These are phyloP conservation scores for Helenozyma rhizophorensis DNA, from an alignment of 805 yeast species.

Conservation along the genomic window DNA sequence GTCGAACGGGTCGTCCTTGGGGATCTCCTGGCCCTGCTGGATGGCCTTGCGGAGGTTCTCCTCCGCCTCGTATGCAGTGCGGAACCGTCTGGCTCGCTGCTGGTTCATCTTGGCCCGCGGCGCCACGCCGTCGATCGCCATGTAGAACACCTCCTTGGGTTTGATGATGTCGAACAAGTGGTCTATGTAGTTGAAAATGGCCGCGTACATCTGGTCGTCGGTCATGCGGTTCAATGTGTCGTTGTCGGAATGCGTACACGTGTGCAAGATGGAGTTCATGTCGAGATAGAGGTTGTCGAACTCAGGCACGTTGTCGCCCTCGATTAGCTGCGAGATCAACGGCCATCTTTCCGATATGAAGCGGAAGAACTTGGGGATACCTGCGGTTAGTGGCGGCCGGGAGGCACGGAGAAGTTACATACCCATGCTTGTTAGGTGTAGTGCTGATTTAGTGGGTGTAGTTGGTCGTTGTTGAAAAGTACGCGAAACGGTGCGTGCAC, in stretches of 20 bases:
- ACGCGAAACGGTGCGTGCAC: constrained; percentile 3
- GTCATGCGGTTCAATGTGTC: constrained; percentile 60
- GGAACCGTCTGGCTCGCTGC: constrained; percentile 91
- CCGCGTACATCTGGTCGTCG: constrained; percentile 87
- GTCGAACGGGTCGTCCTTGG: constrained; percentile 84
- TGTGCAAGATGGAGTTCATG: constrained; percentile 95
- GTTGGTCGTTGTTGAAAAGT: constrained; percentile 1
- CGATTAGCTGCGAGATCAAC: constrained; percentile 78
- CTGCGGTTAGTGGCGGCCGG: constrained; percentile 30
- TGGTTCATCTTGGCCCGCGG: constrained; percentile 99
- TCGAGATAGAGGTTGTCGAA: constrained; percentile 93
- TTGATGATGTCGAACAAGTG: constrained; percentile 83
- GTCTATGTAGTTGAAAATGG: constrained; percentile 92
- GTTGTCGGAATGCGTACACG: constrained; percentile 80
- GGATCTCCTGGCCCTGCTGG: constrained; percentile 66
- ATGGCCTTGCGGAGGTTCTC: constrained; percentile 69
- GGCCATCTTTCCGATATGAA: constrained; percentile 99
- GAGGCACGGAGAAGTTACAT: constrained; percentile 1
- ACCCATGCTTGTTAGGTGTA: constrained; percentile 6
- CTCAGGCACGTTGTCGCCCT: constrained; percentile 80
- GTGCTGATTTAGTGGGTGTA: neutral
- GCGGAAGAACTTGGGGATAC: constrained; percentile 95
- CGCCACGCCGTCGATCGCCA: constrained; percentile 99
- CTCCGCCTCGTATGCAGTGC: constrained; percentile 92
- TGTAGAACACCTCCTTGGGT: constrained; percentile 82